Evolutionary conservation across 129 eudicot genomes (phyloP), one percentile per base, ranked within the genome.

Genomic region (Calendula officinalis): DNA sequence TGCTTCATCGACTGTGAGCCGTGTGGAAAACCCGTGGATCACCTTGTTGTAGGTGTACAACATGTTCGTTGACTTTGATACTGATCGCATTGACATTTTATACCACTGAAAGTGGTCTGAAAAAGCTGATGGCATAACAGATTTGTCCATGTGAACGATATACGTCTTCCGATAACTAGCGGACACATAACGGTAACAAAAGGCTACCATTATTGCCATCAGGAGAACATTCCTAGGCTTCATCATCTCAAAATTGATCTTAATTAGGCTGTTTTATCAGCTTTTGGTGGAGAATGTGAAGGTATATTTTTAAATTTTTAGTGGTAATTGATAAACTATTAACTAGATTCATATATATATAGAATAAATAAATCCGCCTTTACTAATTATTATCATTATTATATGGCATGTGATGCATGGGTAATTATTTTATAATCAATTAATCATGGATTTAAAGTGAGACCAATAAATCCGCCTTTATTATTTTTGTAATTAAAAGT

Each of bases 101-200:
- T 76, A 89, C 95, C 95, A 89, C 36, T 78, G 75, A 37, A 67
- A 8, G 63, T 89, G 90, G 60, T 89, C 80, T 7, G 77, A 77
- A 53, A 54, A 81, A 42, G 67, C 69, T 7, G 33, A 35, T 2
- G 95, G 95, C 94, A 83, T 85, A 10, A 51, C 45, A 45, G 77
- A 74, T 53, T 81, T 89, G 86, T 89, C 97, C 90, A 89, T 77
- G 80, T 78, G 95, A 46, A 89, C 79, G 37, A 89, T 83, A 58
- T 78, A 89, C 11, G 95, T 89, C 27, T 60, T 80, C 59, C 66
- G 63, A 33, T 54, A 41, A 5, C 65, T 63, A 62, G 83, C 83
- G 34, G 40, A 73, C 9, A 41, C 81, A 40, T 51, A 73, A 42
- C 34, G 49, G 27, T 66, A 12, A 7, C 12, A 38, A n/a, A 58